Evolutionary conservation across 1,284 basidiomycete genomes (phyloP).

Genomic region (Anthracocystis setariae): DNA sequence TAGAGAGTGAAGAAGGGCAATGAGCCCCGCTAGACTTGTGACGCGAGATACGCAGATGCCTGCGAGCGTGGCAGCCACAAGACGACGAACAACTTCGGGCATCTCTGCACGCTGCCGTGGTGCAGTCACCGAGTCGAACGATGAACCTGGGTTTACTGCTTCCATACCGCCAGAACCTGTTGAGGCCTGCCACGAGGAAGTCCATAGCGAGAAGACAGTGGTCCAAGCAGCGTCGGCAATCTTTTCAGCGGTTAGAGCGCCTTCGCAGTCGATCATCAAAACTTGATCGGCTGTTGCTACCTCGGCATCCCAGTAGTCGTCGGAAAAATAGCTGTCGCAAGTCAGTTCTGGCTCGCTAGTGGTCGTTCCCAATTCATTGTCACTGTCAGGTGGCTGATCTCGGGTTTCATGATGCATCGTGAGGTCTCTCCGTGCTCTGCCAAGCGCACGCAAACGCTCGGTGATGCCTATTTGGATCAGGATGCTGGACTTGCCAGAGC

Average conservation of each 20-base stretch:
- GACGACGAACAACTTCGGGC: conserved; percentile 38
- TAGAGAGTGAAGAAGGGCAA: conserved; percentile 28
- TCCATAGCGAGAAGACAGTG: conserved; percentile 19
- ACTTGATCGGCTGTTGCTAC: conserved; percentile 33
- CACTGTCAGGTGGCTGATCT: background rate
- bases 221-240: conserved; percentile 35
- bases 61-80: conserved; percentile 29
- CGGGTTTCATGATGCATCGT: background rate
- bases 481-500: conserved; percentile 36
- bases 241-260: conserved; percentile 29
- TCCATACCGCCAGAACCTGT: background rate
- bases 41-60: conserved; percentile 39
- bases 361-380: background rate
- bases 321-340: conserved; percentile 23
- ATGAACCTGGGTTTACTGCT: background rate
- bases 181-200: background rate
- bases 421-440: conserved; percentile 17
- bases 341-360: background rate
- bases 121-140: background rate
- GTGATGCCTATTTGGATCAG: conserved; percentile 32
- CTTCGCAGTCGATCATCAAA: conserved; percentile 43
- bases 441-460: conserved; percentile 33
- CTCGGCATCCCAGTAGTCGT: conserved; percentile 50
- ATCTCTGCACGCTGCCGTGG: conserved; percentile 16
- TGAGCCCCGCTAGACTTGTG: conserved; percentile 21